Percentiles rank a stretch among this genome's conserved stretches.
phyloP scores from a whole-genome alignment of 176 grass and related monocot genomes.

The Sorghum bicolor region DNA sequence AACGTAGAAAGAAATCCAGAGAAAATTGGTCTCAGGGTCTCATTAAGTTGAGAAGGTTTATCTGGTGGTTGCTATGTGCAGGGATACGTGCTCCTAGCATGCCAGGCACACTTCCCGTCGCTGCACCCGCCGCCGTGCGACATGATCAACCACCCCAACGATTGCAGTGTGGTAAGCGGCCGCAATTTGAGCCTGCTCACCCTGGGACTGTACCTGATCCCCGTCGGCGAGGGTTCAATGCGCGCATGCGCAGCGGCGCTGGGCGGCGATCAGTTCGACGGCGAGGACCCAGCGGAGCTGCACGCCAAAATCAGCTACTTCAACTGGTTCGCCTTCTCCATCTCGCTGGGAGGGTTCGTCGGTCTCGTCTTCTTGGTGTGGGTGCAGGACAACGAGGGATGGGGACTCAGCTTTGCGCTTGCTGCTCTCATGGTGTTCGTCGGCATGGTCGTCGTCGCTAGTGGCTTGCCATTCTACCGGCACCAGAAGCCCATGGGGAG shows the following conservation, averaged over 20 bases:
- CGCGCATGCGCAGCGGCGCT: conserved; percentile 39
- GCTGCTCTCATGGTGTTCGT: conserved; percentile 27
- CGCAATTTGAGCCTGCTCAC: conserved; percentile 38
- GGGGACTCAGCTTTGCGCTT: conserved; percentile 40
- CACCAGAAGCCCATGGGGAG: conserved; percentile 60
- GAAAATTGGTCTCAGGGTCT: neutral
- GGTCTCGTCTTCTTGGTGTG: conserved; percentile 57
- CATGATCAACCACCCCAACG: conserved; percentile 9
- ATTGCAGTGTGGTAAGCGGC: conserved; percentile 26
- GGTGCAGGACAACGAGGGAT: conserved; percentile 57
- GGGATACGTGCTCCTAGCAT: conserved; percentile 48
- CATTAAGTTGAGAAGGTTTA: neutral
- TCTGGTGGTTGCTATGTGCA: neutral
- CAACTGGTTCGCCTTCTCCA: conserved; percentile 61
- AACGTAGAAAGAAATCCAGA: neutral
- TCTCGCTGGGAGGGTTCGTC: conserved; percentile 41
- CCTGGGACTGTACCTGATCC: conserved; percentile 49
- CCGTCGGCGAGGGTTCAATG: conserved; percentile 35
- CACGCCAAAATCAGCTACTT: conserved; percentile 52
- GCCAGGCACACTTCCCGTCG: conserved; percentile 42
- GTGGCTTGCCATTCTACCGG: conserved; percentile 43
- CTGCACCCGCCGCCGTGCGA: conserved; percentile 48
- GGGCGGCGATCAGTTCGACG: conserved; percentile 69
- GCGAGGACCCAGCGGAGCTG: conserved; percentile 17
- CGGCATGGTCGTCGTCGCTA: conserved; percentile 18